Evolutionary conservation across 2,329 filamentous ascomycete species (phyloP), one percentile per base, ranked within the genome.

Genomic region (Thermothelomyces thermophilus): DNA sequence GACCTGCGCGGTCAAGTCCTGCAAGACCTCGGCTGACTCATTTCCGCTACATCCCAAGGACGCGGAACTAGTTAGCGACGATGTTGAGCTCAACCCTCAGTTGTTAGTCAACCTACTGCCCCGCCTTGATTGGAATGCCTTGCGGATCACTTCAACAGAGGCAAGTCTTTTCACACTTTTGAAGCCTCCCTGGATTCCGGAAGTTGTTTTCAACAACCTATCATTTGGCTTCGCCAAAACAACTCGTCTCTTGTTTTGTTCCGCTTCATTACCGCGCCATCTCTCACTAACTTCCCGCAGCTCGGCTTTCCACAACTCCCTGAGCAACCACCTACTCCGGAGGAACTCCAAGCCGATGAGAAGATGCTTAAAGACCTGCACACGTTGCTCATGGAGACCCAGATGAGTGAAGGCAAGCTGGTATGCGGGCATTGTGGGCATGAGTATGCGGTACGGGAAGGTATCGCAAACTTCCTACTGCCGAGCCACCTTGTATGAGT

Each of bases 31-130:
- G 28, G 75, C 84, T 5, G 73, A 79, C 46, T 88, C 89, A 20
- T 97, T 94, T 64, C 93, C 93, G 2, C 78, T 98, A 14, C 93
- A 97, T 68, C 91, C 93, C 49, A 85, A 85, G 62, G 90, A 97
- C 62, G 90, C 88, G 46, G 90, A 95, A 67, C 83, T 98, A 20
- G 90, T 90, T 59, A 83, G 90, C 62, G 79, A 87, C 60, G 87
- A 94, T 60, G 73, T 90, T 55, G 87, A 91, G 48, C 69, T 93
- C 63, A 94, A 95, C 68, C 75, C 85, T 2, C 73, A 84, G 41
- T 87, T 97, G 64, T 73, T 98, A 52, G 73, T 80, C 60, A 96
- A 95, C 64, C 81, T 98, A 41, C 73, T 98, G 54, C 87, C 89
- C 46, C 79, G 93, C 39, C 72, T 98, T 26, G 90, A 96, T 69